These are phyloP conservation scores for Syzygium aqueum DNA, from an alignment of 345 rosid species.

Conservation along the genomic window DNA sequence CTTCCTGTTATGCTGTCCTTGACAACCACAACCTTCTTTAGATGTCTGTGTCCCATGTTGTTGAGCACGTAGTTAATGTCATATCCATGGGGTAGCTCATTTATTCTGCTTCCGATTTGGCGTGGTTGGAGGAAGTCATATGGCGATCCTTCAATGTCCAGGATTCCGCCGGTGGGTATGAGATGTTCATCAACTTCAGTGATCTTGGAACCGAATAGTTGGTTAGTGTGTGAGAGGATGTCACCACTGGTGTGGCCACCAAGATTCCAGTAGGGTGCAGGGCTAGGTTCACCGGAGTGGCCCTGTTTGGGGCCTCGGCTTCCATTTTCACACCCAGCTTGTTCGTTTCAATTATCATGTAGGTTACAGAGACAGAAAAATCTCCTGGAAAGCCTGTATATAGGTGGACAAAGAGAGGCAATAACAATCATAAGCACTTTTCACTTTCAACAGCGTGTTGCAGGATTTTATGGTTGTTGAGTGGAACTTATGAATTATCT, in stretches of 20 bases:
- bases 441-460: neutral
- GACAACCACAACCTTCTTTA: slow-evolving; percentile 46
- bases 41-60: slow-evolving; percentile 8
- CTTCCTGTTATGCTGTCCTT: slow-evolving; percentile 48
- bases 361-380: slow-evolving; percentile 49
- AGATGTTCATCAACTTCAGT: slow-evolving; percentile 61
- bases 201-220: slow-evolving; percentile 27
- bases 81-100: slow-evolving; percentile 47
- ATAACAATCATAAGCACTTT: neutral
- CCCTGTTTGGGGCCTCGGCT: slow-evolving; percentile 43
- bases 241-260: slow-evolving; percentile 49
- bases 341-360: slow-evolving; percentile 38
- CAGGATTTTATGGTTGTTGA: neutral
- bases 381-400: slow-evolving; percentile 64
- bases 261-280: slow-evolving; percentile 80
- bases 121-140: slow-evolving; percentile 49
- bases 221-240: slow-evolving; percentile 51
- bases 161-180: slow-evolving; percentile 65
- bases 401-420: neutral
- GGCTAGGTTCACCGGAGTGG: slow-evolving; percentile 73
- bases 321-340: slow-evolving; percentile 44
- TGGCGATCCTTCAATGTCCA: slow-evolving; percentile 31
- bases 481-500: neutral
- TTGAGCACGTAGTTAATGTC: slow-evolving; percentile 67
- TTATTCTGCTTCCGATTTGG: slow-evolving; percentile 29